Conservation (phyloP, 352 stramenopile genomes). For the Phytophthora syringae region DNA sequence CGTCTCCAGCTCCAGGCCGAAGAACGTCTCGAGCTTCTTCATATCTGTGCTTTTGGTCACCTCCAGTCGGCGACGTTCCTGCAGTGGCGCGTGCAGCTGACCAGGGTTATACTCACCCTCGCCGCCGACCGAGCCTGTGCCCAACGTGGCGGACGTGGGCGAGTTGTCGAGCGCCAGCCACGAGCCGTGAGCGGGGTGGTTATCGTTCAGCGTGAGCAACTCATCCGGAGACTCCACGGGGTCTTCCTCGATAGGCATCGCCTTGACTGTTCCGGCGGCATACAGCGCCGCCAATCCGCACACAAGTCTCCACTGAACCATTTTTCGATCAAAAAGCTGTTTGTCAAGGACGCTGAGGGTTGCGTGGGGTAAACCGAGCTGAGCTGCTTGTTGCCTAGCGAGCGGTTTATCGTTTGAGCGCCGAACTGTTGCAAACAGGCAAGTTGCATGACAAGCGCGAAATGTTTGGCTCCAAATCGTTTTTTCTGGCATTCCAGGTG, state of each 20-base stretch:
- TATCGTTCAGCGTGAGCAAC: conserved; percentile 36
- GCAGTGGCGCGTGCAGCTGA: conserved; percentile 1
- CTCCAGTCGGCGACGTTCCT: conserved; percentile 40
- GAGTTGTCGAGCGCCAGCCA: conserved; percentile 3
- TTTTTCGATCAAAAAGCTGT: conserved; percentile 32
- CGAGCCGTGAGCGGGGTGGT: conserved; percentile 39
- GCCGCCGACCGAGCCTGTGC: conserved; percentile 7
- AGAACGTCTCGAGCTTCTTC: conserved; percentile 56
- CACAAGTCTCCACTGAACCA: conserved; percentile 41
- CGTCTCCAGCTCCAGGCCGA: conserved; percentile 49
- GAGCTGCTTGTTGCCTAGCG: conserved; percentile 36
- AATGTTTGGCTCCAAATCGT: conserved; percentile 26
- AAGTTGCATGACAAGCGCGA: conserved; percentile 18
- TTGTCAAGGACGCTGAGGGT: conserved; percentile 22
- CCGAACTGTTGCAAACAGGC: conserved; percentile 20
- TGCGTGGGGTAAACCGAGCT: conserved; percentile 30
- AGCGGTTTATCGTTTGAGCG: conserved; percentile 44
- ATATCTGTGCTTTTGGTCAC: conserved; percentile 51
- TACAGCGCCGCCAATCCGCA: conserved; percentile 31
- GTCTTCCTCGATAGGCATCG: conserved; percentile 34
- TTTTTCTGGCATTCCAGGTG: conserved; percentile 43
- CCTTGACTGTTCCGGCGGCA: conserved; percentile 16
- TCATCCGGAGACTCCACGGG: conserved; percentile 28
- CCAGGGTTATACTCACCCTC: conserved; percentile 19
- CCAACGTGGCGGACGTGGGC: conserved; percentile 34